phyloP scores from a whole-genome alignment of 2,329 filamentous ascomycete species.

The Metarhizium anisopliae region DNA sequence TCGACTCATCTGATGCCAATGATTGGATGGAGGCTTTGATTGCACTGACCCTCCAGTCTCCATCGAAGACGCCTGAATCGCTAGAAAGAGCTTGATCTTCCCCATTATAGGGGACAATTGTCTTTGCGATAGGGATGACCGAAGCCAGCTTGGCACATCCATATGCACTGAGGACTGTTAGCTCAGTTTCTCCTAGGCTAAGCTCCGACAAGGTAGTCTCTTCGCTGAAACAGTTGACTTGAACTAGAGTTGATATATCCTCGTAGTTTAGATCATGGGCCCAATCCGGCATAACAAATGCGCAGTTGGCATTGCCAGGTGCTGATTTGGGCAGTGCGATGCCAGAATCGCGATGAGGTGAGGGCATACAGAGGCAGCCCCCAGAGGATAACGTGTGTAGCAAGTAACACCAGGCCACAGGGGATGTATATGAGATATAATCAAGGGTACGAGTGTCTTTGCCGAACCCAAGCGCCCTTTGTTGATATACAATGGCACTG shows the following conservation, averaged over 20 bases:
- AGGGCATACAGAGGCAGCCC: conserved; percentile 4
- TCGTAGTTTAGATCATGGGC: background rate
- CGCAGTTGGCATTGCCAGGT: background rate
- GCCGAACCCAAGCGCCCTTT: background rate
- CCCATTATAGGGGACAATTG: background rate
- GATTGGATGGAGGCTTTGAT: background rate
- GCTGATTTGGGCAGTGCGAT: background rate
- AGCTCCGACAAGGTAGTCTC: background rate
- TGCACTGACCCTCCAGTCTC: background rate
- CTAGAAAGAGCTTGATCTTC: background rate
- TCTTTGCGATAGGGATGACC: background rate
- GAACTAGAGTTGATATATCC: background rate
- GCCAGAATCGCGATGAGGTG: conserved; percentile 1
- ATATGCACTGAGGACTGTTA: background rate
- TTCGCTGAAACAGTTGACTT: background rate
- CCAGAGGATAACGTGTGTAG: conserved; percentile 1
- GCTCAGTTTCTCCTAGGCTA: background rate
- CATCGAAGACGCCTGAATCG: background rate
- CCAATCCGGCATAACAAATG: background rate
- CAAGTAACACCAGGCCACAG: conserved; percentile 4
- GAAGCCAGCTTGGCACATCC: background rate
- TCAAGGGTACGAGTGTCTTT: background rate
- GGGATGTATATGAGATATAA: background rate
- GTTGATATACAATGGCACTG: conserved; percentile 2
- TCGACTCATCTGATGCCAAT: background rate